These are phyloP conservation scores for Tulasnella sp. DNA, from an alignment of 768 basidiomycete species.

Conservation along the genomic window DNA sequence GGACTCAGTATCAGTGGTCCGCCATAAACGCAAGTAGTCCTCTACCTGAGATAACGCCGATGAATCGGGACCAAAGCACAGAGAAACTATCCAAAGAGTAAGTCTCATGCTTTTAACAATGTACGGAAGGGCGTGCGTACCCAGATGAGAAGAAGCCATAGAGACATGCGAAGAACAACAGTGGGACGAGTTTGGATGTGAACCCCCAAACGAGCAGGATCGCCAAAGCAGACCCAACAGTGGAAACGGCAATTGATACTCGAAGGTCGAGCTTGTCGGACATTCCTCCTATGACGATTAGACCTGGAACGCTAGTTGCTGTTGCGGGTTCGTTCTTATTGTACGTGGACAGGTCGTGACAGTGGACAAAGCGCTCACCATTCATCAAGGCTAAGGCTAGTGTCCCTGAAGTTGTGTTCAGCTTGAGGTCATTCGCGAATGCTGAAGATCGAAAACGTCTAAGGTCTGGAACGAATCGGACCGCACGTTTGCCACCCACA, in stretches of 20 bases:
- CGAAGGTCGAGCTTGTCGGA: conserved; percentile 23
- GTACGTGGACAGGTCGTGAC: neutral
- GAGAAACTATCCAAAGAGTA: conserved; percentile 14
- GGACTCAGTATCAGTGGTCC: neutral
- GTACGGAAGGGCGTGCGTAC: neutral
- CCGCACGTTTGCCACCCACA: neutral
- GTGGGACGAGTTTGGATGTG: neutral
- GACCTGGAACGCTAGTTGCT: conserved; percentile 24
- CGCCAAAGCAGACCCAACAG: conserved; percentile 3
- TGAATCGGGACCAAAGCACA: conserved; percentile 26
- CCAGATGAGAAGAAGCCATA: conserved; percentile 28
- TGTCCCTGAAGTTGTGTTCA: conserved; percentile 28
- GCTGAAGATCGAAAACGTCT: neutral
- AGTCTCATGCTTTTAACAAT: too few relatives aligned
- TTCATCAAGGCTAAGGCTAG: conserved; percentile 30
- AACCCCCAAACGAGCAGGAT: conserved; percentile 31
- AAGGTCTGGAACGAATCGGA: neutral
- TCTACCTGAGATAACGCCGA: conserved; percentile 21
- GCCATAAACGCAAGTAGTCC: neutral
- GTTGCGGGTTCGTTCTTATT: neutral
- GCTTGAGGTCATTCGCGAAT: conserved; percentile 19
- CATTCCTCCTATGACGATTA: neutral
- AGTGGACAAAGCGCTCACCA: conserved; percentile 3
- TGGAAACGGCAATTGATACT: neutral
- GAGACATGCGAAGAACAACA: conserved; percentile 28